Evolutionary conservation across 108 stramenopile genomes (phyloP).

Genomic region (Schizochytrium sp.): DNA sequence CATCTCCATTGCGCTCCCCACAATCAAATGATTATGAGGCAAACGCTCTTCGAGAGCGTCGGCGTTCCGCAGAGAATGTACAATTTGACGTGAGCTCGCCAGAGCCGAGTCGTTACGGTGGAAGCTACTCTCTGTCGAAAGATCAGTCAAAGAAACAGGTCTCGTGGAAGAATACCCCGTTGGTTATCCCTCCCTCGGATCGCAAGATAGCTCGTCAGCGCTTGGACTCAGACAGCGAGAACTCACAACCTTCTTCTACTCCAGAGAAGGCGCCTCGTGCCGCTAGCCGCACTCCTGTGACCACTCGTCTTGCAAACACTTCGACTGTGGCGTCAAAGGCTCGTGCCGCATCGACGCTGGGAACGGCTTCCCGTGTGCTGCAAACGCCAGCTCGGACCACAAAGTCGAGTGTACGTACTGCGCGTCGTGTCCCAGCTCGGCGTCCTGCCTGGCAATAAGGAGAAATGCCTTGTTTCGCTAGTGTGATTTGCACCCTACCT

Average conservation of each 20-base stretch:
- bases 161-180: constrained; percentile 58
- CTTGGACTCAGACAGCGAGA: constrained; percentile 16
- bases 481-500: too few species aligned
- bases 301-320: not conserved
- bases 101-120: not conserved
- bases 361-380: constrained; percentile 52
- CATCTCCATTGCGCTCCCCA: not conserved
- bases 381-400: constrained; percentile 24
- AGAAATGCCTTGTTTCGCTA: not conserved
- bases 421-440: constrained; percentile 1
- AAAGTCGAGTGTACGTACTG: not conserved
- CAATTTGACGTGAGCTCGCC: not conserved
- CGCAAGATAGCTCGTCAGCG: not conserved
- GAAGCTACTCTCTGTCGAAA: not conserved
- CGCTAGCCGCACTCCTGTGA: not conserved
- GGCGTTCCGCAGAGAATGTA: not conserved
- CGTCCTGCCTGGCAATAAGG: constrained; percentile 14
- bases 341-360: constrained; percentile 1
- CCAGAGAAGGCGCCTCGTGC: not conserved
- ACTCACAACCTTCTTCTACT: not conserved
- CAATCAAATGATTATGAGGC: not conserved
- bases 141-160: constrained; percentile 47
- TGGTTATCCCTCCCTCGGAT: constrained; percentile 2
- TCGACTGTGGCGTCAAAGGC: constrained; percentile 52
- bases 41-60: not conserved